Evolutionary conservation across 371 early-diverging fungal genomes (phyloP).

Genomic region (Rhizopus delemar): DNA sequence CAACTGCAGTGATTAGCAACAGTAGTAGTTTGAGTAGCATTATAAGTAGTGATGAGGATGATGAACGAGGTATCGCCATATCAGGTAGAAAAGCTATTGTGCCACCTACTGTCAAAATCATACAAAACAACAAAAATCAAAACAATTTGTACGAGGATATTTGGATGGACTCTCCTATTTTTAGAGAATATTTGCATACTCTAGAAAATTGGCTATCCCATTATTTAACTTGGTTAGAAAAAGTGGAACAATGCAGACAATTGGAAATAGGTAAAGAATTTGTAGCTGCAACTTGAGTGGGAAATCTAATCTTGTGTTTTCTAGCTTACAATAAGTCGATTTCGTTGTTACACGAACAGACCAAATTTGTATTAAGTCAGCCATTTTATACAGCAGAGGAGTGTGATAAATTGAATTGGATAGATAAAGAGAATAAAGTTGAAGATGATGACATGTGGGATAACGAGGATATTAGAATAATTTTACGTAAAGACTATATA

Average conservation of each 20-base stretch:
- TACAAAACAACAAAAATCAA: conserved; percentile 19
- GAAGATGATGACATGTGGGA: conserved; percentile 16
- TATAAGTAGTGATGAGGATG: conserved; percentile 11
- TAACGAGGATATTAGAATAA: conserved; percentile 15
- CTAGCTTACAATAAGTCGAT: conserved; percentile 30
- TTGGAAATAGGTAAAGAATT: conserved; percentile 27
- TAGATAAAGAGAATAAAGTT: conserved; percentile 1
- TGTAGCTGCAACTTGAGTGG: background rate
- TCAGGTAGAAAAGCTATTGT: conserved; percentile 66
- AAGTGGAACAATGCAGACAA: conserved; percentile 34
- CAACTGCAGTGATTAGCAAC: background rate
- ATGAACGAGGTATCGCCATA: conserved; percentile 96
- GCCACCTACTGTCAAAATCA: conserved; percentile 5
- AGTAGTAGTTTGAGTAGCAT: conserved; percentile 12
- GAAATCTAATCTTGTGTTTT: background rate
- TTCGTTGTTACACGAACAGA: conserved; percentile 19
- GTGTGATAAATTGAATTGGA: conserved; percentile 17
- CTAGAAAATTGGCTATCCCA: conserved; percentile 27
- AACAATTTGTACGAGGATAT: conserved; percentile 33
- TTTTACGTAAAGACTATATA: conserved; percentile 10
- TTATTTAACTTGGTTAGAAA: conserved; percentile 31
- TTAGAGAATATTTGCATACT: conserved; percentile 29
- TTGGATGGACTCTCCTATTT: conserved; percentile 38
- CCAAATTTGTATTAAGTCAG: conserved; percentile 20
- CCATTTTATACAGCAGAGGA: conserved; percentile 24